Percentiles rank a stretch among this genome's conserved stretches.
Evolutionary conservation across 2,329 filamentous ascomycete genomes (phyloP).

Genomic region (Pseudovirgaria hyperparasitica): DNA sequence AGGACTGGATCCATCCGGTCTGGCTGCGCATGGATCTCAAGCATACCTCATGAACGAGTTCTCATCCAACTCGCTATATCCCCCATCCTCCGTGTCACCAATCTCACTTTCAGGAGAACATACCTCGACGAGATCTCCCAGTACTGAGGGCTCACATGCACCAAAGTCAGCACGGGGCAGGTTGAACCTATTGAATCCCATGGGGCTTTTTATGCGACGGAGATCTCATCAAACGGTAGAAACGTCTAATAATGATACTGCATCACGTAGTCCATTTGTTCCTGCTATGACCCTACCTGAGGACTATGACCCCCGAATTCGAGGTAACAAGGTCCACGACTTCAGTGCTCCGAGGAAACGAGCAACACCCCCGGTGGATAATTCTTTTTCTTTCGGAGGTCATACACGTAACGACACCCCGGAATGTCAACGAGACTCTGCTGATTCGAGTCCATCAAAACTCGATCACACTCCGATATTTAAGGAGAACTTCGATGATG

Average conservation of each 20-base stretch:
- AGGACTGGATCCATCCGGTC: conserved; percentile 12
- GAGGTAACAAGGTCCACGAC: conserved; percentile 51
- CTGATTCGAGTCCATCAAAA: too few species aligned
- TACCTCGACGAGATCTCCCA: conserved; percentile 11
- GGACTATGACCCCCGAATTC: conserved; percentile 50
- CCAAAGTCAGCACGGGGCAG: conserved; percentile 33
- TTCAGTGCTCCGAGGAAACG: conserved; percentile 47
- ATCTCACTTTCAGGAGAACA: too few species aligned
- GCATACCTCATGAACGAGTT: conserved; percentile 19
- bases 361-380: too few species aligned
- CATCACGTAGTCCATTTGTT: conserved; percentile 33
- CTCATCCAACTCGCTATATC: conserved; percentile 17
- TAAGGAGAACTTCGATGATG: conserved; percentile 47
- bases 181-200: conserved; percentile 46
- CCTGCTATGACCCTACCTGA: conserved; percentile 37
- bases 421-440: too few species aligned
- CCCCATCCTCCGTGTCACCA: too few species aligned
- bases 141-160: conserved; percentile 10
- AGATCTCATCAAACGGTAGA: conserved; percentile 40
- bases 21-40: conserved; percentile 17
- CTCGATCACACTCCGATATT: conserved; percentile 45
- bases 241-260: conserved; percentile 36
- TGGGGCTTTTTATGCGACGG: conserved; percentile 45
- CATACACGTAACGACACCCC: too few species aligned
- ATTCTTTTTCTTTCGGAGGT: too few species aligned